Evolutionary conservation across 768 basidiomycete genomes (phyloP), one percentile per base, ranked within the genome.

Genomic region (Suillus brevipes): DNA sequence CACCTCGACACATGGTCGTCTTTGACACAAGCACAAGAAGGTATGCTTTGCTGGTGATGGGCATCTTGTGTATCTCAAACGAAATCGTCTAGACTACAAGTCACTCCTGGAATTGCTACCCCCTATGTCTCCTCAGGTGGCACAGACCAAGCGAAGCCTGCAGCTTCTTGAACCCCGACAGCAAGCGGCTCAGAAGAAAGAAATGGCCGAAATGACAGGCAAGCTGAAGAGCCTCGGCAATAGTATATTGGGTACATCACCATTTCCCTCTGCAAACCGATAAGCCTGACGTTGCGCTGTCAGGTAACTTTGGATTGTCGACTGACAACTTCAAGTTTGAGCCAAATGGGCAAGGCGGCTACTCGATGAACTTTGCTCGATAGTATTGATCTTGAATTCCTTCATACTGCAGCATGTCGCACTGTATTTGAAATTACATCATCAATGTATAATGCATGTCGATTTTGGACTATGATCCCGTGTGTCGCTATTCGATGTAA

Each of bases 241-340:
- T 73, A 92, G 83, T 63, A 81, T 99, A 55, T 82, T 99, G 23
- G 96, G 97, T 89, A 71, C 63, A 84, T 69, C 50, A 45, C 9
- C 59, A 7, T 47, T 20, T 16, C 12, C 31, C 38, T 59, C 28
- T 34, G 18, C 59, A 18, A 47, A 55, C 47, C 14, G 49, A 47
- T 55, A 12, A 53, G 34, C 28, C 61, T 62, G 38, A 64, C 53
- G 25, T 56, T 38, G 60, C 16, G 57, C 20, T 13, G 12, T 18
- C 68, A 96, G 94, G 94, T 4, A 92, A 91, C 66, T 99, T 99
- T 73, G 97, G 97, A 20, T 76, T 99, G 67, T 95, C 91, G 16
- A 98, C 96, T 0, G 89, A 99, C 73, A 99, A 97, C 79, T 99
- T 99, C 84, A 91, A 99, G 78, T 94, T 99, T 71, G 89, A 89